A percentile compares a stretch with the other conserved stretches of the same genome.
These are phyloP conservation scores for Aquilaria malaccensis DNA, from an alignment of 345 rosid genomes.

Conservation along the genomic window DNA sequence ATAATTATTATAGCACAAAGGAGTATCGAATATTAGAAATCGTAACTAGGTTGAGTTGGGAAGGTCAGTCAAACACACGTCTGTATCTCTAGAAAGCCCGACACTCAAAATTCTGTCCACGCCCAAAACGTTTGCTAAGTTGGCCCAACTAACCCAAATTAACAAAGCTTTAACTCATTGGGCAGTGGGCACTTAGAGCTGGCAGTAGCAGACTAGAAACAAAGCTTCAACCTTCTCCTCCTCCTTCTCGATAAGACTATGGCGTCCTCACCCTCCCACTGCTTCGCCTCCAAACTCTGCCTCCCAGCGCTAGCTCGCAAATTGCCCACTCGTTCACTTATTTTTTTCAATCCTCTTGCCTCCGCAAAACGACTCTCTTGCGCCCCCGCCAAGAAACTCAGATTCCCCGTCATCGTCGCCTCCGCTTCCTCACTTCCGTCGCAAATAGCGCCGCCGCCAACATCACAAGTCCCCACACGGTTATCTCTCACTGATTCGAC, in stretches of 20 bases:
- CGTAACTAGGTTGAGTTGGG: too few species aligned
- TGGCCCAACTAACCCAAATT: too few species aligned
- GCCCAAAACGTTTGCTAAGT: too few species aligned
- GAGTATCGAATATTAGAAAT: too few species aligned
- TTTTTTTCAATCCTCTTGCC: conserved; percentile 8
- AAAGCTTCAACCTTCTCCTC: not conserved
- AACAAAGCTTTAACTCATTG: too few species aligned
- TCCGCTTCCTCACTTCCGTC: conserved; percentile 20
- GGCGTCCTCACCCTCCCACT: conserved; percentile 17
- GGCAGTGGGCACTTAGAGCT: not conserved
- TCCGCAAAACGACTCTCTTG: not conserved
- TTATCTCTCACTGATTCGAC: conserved; percentile 31
- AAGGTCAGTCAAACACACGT: too few species aligned
- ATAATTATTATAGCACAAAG: too few species aligned
- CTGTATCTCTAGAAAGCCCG: too few species aligned
- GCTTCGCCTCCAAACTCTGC: not conserved
- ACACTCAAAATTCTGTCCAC: too few species aligned
- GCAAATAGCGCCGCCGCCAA: not conserved
- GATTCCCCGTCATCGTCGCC: conserved; percentile 6
- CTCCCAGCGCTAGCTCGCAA: not conserved
- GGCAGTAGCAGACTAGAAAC: not conserved
- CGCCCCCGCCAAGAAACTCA: conserved; percentile 4
- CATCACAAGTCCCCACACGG: conserved; percentile 2
- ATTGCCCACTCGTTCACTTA: not conserved
- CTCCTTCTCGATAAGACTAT: not conserved